phyloP scores from a whole-genome alignment of 306 rosid species.

The Myrica gale region DNA sequence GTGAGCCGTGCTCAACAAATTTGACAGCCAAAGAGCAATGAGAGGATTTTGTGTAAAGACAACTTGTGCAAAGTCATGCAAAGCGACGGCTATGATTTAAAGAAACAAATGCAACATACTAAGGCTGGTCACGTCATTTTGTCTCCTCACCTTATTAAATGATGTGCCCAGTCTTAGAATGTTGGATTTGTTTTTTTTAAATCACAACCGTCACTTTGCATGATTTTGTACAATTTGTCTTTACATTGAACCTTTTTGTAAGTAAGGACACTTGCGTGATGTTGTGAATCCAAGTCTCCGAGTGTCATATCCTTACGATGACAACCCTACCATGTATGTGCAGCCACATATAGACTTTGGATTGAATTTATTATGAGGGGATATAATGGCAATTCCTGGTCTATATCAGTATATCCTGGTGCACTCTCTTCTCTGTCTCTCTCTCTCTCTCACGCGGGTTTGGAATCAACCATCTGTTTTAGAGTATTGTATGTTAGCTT shows the following conservation, averaged over 20 bases:
- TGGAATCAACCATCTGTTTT: neutral
- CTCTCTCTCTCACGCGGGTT: too few relatives aligned
- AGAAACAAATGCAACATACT: too few relatives aligned
- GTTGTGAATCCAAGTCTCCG: neutral
- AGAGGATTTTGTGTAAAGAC: too few relatives aligned
- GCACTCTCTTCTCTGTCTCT: neutral
- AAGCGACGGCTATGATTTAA: too few relatives aligned
- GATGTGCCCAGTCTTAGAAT: too few relatives aligned
- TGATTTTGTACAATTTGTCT: too few relatives aligned
- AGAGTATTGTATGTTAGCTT: neutral
- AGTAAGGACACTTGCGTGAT: too few relatives aligned
- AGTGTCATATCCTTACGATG: neutral
- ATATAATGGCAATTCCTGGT: conserved; percentile 36
- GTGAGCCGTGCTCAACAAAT: conserved; percentile 3
- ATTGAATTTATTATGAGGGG: conserved; percentile 31
- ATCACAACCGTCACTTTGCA: neutral
- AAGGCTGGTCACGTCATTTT: too few relatives aligned
- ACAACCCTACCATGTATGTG: conserved; percentile 4
- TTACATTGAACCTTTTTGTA: too few relatives aligned
- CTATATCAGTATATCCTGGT: conserved; percentile 33
- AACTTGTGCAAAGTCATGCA: too few relatives aligned
- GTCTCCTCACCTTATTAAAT: too few relatives aligned
- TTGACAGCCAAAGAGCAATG: neutral
- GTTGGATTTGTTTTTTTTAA: neutral
- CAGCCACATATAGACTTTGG: conserved; percentile 40